Evolutionary conservation across 139 green algal species (phyloP), one percentile per base, ranked within the genome.

Genomic region (Diplosphaera chodatii): DNA sequence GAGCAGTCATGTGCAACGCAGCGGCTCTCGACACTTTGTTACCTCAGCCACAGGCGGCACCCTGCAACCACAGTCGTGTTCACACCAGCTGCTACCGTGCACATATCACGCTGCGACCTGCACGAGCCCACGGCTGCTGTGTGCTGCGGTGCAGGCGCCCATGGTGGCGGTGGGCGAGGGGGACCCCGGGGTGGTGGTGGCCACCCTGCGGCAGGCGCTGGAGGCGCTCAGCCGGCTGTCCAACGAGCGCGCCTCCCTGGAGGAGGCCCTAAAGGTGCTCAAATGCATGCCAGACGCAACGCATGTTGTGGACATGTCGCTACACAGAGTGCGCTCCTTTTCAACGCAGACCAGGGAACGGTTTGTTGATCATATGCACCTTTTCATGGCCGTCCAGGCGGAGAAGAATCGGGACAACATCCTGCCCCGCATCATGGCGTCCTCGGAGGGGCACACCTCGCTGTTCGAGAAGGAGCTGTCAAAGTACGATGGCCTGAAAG

Each of bases 321-420:
- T n/a, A n/a, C n/a, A n/a, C n/a, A n/a, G n/a, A n/a, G n/a, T n/a
- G n/a, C n/a, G n/a, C n/a, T n/a, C n/a, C n/a, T n/a, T n/a, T n/a
- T n/a, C n/a, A n/a, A n/a, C n/a, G n/a, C n/a, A n/a, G n/a, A n/a
- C n/a, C n/a, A n/a, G n/a, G n/a, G n/a, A n/a, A n/a, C n/a, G n/a
- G n/a, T n/a, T n/a, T n/a, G n/a, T n/a, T n/a, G n/a, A n/a, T n/a
- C n/a, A n/a, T n/a, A n/a, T n/a, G n/a, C n/a, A n/a, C n/a, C n/a
- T n/a, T n/a, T n/a, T n/a, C n/a, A n/a, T n/a, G n/a, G n/a, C n/a
- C n/a, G n/a, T n/a, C n/a, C 73, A 78, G 79, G 87, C 92, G 59
- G 80, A 87, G 55, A 96, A 95, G 78, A 81, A 69, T 56, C 86
- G 82, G 67, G 93, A 98, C 84, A 95, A 98, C 85, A 89, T 97